phyloP scores from a whole-genome alignment of 2,329 filamentous ascomycete species.

The Neoscytalidium dimidiatum region DNA sequence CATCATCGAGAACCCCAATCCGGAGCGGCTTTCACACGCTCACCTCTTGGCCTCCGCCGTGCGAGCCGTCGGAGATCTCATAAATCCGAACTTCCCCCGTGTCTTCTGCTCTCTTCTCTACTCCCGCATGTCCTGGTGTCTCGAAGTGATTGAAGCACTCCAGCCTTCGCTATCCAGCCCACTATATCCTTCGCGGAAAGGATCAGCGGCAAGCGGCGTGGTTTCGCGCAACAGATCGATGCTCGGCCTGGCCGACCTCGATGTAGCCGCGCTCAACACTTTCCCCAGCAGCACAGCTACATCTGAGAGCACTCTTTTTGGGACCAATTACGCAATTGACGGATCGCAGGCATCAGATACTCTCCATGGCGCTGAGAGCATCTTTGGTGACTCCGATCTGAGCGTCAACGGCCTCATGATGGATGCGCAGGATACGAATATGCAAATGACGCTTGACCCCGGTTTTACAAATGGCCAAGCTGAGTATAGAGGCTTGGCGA shows the following conservation, averaged over 20 bases:
- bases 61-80: background rate
- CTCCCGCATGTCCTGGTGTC: background rate
- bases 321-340: background rate
- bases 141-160: background rate
- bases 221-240: background rate
- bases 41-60: background rate
- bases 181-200: background rate
- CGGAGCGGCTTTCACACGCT: background rate
- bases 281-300: too few species aligned
- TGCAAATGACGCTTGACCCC: background rate
- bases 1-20: background rate
- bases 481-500: background rate
- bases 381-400: background rate
- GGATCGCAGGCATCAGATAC: background rate
- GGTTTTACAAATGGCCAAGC: background rate
- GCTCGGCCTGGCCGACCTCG: background rate
- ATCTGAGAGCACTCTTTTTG: background rate
- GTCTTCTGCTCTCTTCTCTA: background rate
- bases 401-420: background rate
- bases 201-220: background rate
- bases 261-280: background rate
- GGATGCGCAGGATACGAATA: background rate
- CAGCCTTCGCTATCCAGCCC: background rate
- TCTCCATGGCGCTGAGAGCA: background rate
- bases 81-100: background rate